Conservation (phyloP, 1,139 yeast species). For the Hanseniaspora gamundiae region DNA sequence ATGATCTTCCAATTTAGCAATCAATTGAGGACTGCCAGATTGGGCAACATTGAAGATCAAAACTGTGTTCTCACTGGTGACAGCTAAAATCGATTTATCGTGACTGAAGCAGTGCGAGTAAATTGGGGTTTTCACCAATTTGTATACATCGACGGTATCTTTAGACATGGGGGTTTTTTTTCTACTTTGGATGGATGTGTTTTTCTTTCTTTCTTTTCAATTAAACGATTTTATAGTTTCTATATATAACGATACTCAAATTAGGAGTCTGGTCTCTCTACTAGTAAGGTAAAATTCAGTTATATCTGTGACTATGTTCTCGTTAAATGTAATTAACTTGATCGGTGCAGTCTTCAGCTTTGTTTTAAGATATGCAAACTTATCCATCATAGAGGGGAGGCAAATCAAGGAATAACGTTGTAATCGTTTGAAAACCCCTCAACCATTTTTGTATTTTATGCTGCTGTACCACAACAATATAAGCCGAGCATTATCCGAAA, state of each 20-base stretch:
- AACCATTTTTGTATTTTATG: too few species aligned
- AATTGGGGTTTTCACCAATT: slow-evolving; percentile 74
- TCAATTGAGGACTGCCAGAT: slow-evolving; percentile 32
- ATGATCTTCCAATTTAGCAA: slow-evolving; percentile 66
- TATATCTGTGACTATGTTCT: neutral
- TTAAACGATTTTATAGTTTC: neutral
- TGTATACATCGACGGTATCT: slow-evolving; percentile 30
- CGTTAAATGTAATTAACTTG: too few species aligned
- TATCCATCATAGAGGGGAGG: neutral
- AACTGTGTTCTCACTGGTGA: slow-evolving; percentile 67
- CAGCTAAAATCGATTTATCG: slow-evolving; percentile 58
- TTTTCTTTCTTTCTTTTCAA: neutral
- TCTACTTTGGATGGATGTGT: too few species aligned
- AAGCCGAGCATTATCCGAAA: too few species aligned
- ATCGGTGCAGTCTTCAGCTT: too few species aligned
- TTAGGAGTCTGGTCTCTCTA: slow-evolving; percentile 3
- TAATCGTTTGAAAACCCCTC: too few species aligned
- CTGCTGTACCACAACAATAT: too few species aligned
- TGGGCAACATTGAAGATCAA: slow-evolving; percentile 53
- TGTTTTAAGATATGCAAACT: too few species aligned
- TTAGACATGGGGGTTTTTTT: slow-evolving; percentile 13
- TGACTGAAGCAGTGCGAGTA: slow-evolving; percentile 82
- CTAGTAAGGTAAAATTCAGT: neutral
- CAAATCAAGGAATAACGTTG: too few species aligned
- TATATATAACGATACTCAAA: neutral